Conservation (phyloP, 768 basidiomycete species). For the Trametes villosa region DNA sequence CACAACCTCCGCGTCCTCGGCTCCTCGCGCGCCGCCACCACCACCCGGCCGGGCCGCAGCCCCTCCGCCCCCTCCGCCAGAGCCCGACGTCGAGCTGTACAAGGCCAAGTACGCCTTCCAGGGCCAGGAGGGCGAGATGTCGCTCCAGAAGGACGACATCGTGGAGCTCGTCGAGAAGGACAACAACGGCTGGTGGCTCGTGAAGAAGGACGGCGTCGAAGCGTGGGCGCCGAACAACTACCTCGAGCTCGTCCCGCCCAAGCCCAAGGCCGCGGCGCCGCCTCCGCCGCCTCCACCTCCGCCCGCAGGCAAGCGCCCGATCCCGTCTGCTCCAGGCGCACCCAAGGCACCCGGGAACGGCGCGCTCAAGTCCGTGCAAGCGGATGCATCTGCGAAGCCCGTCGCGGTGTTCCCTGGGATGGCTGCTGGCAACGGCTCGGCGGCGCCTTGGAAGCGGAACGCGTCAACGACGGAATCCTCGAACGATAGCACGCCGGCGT, state of each 20-base stretch:
- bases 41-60: conserved; percentile 41
- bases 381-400: conserved; percentile 73
- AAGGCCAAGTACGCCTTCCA: conserved; percentile 91
- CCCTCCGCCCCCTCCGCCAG: conserved; percentile 52
- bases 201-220: conserved; percentile 79
- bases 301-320: conserved; percentile 42
- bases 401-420: conserved; percentile 84
- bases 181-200: conserved; percentile 98
- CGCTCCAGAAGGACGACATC: conserved; percentile 85
- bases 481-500: conserved; percentile 43
- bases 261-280: conserved; percentile 63
- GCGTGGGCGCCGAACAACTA: conserved; percentile 98
- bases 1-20: conserved; percentile 40
- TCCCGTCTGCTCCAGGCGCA: conserved; percentile 41
- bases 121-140: conserved; percentile 92
- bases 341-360: conserved; percentile 28
- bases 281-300: conserved; percentile 70
- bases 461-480: conserved; percentile 33
- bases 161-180: conserved; percentile 92
- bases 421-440: conserved; percentile 66
- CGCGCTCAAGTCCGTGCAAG: conserved; percentile 47
- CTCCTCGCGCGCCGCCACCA: conserved; percentile 49
- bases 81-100: conserved; percentile 76
- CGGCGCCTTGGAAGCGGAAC: conserved; percentile 74
- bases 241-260: conserved; percentile 77